These are phyloP conservation scores for Plenodomus lindquistii DNA, from an alignment of 2,329 filamentous ascomycete species.

Conservation along the genomic window DNA sequence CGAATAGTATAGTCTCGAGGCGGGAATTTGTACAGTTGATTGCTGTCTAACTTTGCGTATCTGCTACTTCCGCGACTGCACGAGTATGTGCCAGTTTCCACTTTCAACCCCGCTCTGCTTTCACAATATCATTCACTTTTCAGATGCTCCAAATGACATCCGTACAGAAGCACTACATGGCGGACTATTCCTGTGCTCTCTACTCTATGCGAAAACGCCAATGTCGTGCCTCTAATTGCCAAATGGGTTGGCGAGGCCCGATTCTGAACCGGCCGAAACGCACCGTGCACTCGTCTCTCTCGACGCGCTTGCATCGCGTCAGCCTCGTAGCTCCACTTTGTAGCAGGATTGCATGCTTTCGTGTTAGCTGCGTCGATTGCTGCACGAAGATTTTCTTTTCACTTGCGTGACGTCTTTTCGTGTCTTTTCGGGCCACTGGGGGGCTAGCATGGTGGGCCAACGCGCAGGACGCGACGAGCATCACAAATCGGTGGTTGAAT, in stretches of 20 bases:
- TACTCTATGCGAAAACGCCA: neutral
- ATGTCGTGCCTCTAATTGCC: neutral
- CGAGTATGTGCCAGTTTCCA: too few species aligned
- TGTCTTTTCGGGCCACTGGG: slow-evolving; percentile 7
- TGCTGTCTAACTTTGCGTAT: too few species aligned
- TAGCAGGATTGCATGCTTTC: slow-evolving; percentile 10
- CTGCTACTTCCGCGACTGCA: too few species aligned
- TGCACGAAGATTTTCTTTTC: slow-evolving; percentile 32
- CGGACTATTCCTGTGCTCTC: neutral
- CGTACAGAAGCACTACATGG: too few species aligned
- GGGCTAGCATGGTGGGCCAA: neutral
- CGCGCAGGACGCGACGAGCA: neutral
- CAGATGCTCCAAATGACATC: neutral
- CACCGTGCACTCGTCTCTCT: slow-evolving; percentile 31
- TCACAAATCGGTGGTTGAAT: neutral
- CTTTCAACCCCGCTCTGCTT: neutral
- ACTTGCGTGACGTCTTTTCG: slow-evolving; percentile 28
- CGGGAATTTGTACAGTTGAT: slow-evolving; percentile 4
- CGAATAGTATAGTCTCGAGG: slow-evolving; percentile 7
- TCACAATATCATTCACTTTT: neutral
- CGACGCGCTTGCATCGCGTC: slow-evolving; percentile 36
- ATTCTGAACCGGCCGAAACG: slow-evolving; percentile 19
- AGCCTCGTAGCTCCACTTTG: slow-evolving; percentile 26
- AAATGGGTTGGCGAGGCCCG: slow-evolving; percentile 6
- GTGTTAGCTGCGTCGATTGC: slow-evolving; percentile 24